Evolutionary conservation across 352 stramenopile species (phyloP).

Genomic region (Phytophthora pluvialis): DNA sequence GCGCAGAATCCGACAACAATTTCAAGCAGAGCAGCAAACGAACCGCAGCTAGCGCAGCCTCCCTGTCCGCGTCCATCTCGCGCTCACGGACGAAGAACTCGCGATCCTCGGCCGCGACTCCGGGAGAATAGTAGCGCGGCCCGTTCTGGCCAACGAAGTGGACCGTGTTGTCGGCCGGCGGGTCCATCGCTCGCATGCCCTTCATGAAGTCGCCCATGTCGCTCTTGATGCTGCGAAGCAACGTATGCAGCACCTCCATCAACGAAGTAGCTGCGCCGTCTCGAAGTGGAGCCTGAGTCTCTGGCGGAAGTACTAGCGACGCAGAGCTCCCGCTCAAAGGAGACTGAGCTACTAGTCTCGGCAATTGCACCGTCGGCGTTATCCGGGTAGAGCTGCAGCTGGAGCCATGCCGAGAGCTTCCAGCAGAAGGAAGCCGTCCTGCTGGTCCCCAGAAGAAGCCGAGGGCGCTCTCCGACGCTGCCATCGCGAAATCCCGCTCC

Average conservation of each 20-base stretch:
- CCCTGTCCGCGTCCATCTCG: conserved; percentile 26
- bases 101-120: conserved; percentile 40
- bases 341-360: conserved; percentile 6
- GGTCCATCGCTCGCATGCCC: conserved; percentile 37
- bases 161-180: conserved; percentile 25
- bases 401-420: neutral
- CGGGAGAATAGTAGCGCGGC: conserved; percentile 30
- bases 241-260: conserved; percentile 52
- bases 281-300: neutral
- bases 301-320: neutral
- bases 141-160: conserved; percentile 13
- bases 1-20: neutral
- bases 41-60: conserved; percentile 40
- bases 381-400: neutral
- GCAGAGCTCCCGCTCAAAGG: conserved; percentile 1
- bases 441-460: conserved; percentile 41
- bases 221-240: conserved; percentile 50
- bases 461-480: conserved; percentile 18
- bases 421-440: neutral
- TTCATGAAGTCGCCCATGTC: conserved; percentile 45
- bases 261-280: conserved; percentile 37
- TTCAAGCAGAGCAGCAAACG: conserved; percentile 7
- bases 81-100: conserved; percentile 45
- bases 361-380: conserved; percentile 1
- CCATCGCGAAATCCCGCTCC: conserved; percentile 6